Evolutionary conservation across 164 flowering plant species (phyloP).

Genomic region (Vitis amurensis): DNA sequence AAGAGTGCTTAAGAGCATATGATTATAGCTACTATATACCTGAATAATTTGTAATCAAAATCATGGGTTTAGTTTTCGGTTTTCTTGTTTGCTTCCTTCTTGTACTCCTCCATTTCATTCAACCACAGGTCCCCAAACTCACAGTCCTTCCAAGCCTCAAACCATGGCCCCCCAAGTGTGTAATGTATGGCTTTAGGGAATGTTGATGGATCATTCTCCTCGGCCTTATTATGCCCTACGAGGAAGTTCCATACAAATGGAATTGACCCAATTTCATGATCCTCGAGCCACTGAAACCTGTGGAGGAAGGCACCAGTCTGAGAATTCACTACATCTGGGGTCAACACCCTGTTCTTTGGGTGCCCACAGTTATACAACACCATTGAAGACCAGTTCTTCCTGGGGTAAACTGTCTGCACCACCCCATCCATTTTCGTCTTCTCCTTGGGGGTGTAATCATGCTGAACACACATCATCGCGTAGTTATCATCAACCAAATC

Average conservation of each 20-base stretch:
- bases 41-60: not conserved
- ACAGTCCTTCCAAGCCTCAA: constrained; percentile 84
- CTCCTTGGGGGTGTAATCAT: constrained; percentile 91
- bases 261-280: constrained; percentile 77
- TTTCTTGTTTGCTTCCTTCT: constrained; percentile 23
- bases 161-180: constrained; percentile 97
- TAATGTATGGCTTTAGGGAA: constrained; percentile 87
- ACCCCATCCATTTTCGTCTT: constrained; percentile 93
- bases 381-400: constrained; percentile 98
- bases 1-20: not conserved
- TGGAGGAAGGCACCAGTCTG: constrained; percentile 87
- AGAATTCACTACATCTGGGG: constrained; percentile 75
- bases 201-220: constrained; percentile 52
- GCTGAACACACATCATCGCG: constrained; percentile 96
- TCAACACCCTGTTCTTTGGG: constrained; percentile 65
- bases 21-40: not conserved
- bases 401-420: constrained; percentile 83
- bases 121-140: constrained; percentile 89
- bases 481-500: constrained; percentile 76
- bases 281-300: constrained; percentile 90
- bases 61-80: not conserved
- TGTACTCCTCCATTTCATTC: constrained; percentile 70
- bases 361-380: constrained; percentile 91
- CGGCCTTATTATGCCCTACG: constrained; percentile 87
- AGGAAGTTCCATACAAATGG: constrained; percentile 95